Evolutionary conservation across 2,329 filamentous ascomycete species (phyloP).

Genomic region (Sporothrix dimorphospora): DNA sequence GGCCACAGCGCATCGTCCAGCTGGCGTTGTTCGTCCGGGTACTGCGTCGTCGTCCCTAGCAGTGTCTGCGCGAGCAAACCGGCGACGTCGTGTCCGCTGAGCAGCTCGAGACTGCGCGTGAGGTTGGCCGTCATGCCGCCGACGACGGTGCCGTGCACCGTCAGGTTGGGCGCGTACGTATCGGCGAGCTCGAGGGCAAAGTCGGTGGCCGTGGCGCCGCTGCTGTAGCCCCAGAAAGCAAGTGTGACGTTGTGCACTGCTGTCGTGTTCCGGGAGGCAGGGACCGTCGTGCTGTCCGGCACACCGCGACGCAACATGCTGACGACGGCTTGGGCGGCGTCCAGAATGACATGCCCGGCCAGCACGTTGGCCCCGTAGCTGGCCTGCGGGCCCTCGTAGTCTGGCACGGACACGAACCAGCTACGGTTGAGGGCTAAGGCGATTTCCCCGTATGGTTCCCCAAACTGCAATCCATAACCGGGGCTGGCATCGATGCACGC

Average conservation of each 20-base stretch:
- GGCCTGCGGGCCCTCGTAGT: conserved; percentile 48
- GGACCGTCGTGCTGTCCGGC: not conserved
- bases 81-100: conserved; percentile 41
- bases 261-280: not conserved
- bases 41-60: conserved; percentile 41
- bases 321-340: conserved; percentile 47
- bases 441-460: conserved; percentile 39
- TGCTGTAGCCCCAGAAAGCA: conserved; percentile 56
- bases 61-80: conserved; percentile 43
- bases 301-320: conserved; percentile 30
- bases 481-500: conserved; percentile 45
- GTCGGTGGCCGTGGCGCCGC: conserved; percentile 51
- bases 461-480: conserved; percentile 40
- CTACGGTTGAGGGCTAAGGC: conserved; percentile 44
- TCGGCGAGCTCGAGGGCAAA: conserved; percentile 49
- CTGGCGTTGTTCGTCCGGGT: conserved; percentile 37
- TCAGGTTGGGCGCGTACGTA: conserved; percentile 51
- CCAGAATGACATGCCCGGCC: conserved; percentile 47
- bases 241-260: conserved; percentile 37
- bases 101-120: conserved; percentile 39
- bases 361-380: conserved; percentile 46
- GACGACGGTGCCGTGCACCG: conserved; percentile 48
- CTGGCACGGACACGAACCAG: conserved; percentile 49
- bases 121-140: conserved; percentile 49
- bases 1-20: conserved; percentile 37